Evolutionary conservation across 2,329 filamentous ascomycete species (phyloP), one percentile per base, ranked within the genome.

Genomic region (Aspergillus tanneri): DNA sequence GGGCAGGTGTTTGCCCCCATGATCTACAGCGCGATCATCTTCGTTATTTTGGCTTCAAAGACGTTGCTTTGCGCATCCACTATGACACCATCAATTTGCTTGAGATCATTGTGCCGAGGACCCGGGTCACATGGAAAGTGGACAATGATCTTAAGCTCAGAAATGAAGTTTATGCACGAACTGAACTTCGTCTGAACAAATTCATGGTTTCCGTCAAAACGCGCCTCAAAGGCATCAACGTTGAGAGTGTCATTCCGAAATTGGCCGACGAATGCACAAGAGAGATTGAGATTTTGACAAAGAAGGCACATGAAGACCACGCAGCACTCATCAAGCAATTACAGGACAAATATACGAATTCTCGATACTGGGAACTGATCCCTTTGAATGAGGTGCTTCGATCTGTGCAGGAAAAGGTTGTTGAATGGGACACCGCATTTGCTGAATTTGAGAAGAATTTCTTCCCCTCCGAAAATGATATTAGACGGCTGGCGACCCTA

Each of bases 51-150:
- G 89, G 90, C 36, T 87, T 89, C 63, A 85, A 87, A 51, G 90
- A 95, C 63, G 83, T 91, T 44, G 87, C 88, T 6, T 80, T 99
- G 35, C 83, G 90, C 18, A 86, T 99, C 47, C 92, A 96, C 64
- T 96, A 95, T 70, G 93, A 97, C 61, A 82, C 87, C 0, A 91
- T 99, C 48, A 89, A 93, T 57, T 80, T 99, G 6, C 84, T 97
- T 28, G 95, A 99, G 67, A 91, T 99, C 50, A 86, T 96, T 43
- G 93, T 97, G 2, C 93, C 93, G 2, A 82, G 91, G 47, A 84
- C 90, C 21, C 83, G 88, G 46, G 87, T 99, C 43, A 96, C 92
- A 0, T 99, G 95, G 92, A 97, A 96, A 68, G 93, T 99, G 21
- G 92, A 96, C 58, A 88, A 95, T 55, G 93, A 99, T 65, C 73